phyloP scores from a whole-genome alignment of 345 rosid species.

The Pugionium cornutum region DNA sequence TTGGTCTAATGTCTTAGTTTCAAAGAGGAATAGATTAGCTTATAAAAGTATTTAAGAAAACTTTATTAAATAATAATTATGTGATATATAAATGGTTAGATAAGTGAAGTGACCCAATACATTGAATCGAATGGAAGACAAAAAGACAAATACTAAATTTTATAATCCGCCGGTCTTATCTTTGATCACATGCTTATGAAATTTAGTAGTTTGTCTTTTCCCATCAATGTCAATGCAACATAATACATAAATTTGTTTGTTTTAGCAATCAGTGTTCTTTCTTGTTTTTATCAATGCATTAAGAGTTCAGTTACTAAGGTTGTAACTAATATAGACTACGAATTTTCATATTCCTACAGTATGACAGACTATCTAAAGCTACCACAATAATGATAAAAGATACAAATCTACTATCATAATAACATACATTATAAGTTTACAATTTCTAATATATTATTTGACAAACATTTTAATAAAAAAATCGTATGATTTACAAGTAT shows the following conservation, averaged over 20 bases:
- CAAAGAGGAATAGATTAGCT: no score
- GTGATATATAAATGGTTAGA: conserved; percentile 20
- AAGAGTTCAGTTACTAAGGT: not conserved
- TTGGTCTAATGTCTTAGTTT: no score
- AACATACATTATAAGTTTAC: no score
- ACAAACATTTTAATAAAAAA: no score
- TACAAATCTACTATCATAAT: no score
- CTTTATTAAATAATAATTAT: conserved; percentile 16
- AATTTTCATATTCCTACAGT: no score
- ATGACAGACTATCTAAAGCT: no score
- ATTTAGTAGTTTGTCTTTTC: conserved; percentile 45
- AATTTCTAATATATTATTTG: no score
- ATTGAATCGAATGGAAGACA: conserved; percentile 37
- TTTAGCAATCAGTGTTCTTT: not conserved
- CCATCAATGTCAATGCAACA: conserved; percentile 20
- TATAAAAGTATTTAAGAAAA: no score
- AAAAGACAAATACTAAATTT: conserved; percentile 15
- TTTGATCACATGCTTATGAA: conserved; percentile 40
- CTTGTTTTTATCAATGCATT: not conserved
- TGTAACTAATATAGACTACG: no score
- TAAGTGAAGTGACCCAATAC: conserved; percentile 33
- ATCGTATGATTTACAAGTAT: no score
- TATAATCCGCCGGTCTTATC: conserved; percentile 44
- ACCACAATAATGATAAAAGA: no score
- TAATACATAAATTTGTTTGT: not conserved